A percentile compares a stretch with the other conserved stretches of the same genome.
These are phyloP conservation scores for Microdochium nivale DNA, from an alignment of 2,329 filamentous ascomycete species.

Conservation along the genomic window DNA sequence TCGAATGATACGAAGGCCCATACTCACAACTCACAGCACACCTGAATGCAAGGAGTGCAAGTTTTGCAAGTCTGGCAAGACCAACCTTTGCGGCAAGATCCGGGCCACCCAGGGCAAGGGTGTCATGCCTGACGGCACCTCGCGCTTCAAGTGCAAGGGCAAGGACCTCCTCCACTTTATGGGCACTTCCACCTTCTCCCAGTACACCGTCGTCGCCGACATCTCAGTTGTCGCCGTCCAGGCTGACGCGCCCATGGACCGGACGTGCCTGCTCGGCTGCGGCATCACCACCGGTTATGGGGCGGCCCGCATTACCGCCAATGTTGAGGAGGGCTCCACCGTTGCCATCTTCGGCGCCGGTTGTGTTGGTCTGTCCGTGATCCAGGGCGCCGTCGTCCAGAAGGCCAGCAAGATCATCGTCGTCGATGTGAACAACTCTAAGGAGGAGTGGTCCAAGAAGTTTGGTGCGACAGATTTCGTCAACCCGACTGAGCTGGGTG, in stretches of 20 bases:
- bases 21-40: slow-evolving; percentile 49
- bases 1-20: slow-evolving; percentile 9
- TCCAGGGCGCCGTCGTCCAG: slow-evolving; percentile 85
- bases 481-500: slow-evolving; percentile 74
- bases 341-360: slow-evolving; percentile 92
- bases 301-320: slow-evolving; percentile 86
- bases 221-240: slow-evolving; percentile 96
- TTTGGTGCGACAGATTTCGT: slow-evolving; percentile 97
- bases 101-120: slow-evolving; percentile 91
- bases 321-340: slow-evolving; percentile 81
- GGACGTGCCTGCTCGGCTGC: slow-evolving; percentile 90
- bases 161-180: slow-evolving; percentile 97
- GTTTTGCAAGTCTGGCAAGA: slow-evolving; percentile 99
- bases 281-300: slow-evolving; percentile 99
- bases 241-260: slow-evolving; percentile 85
- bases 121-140: slow-evolving; percentile 94
- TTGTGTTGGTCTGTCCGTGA: slow-evolving; percentile 89
- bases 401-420: slow-evolving; percentile 71
- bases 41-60: slow-evolving; percentile 98
- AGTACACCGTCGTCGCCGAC: slow-evolving; percentile 97
- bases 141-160: slow-evolving; percentile 89
- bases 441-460: slow-evolving; percentile 87
- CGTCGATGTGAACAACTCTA: slow-evolving; percentile 70
- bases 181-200: slow-evolving; percentile 97
- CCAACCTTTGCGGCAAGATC: slow-evolving; percentile 98